Base-by-base conservation (phyloP, 345 rosid genomes). In the Theobroma cacao region DNA sequence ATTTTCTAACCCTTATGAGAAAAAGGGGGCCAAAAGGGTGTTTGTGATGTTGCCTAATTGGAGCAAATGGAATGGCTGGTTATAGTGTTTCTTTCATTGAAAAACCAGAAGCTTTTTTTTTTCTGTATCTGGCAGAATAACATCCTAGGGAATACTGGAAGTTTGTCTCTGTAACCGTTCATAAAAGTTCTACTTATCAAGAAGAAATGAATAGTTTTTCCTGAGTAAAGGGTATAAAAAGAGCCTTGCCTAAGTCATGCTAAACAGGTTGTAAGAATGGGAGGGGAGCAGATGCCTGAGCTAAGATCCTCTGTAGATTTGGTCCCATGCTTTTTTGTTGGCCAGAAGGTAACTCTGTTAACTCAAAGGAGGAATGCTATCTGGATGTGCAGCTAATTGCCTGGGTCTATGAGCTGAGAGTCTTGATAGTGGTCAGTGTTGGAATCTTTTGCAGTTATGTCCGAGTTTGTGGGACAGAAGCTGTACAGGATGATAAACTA, bases 1-100 rank as follows among this genome's bases (percentile, higher is more conserved):
- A 58, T 68, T 30, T 62, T 68, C 73, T 68, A 68, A 68, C 24
- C 73, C 72, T 22, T 24, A 36, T 26, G 74, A 28, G 58, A 33
- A 20, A 30, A 11, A 17, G 9, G 24, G 18, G 5, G 10, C 28
- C 45, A 20, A 50, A 52, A 31, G 52, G 14, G 2, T 31, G 15
- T 33, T 63, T 33, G 24, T 33, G 75, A 52, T 72, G 31, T 53
- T 52, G 52, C 22, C 75, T 50, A 33, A 34, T 72, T 72, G 33
- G 60, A 71, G 60, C 41, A 33, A 50, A 26, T 26, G 50, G 36
- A 31, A 20, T 36, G 59, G 41, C 15, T 28, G 22, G 24, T n/a
- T 50, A 15, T 52, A 30, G 38, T 69, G 56, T 69, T 45, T 33
- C 61, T 50, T 72, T 31, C 26, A 56, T 58, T 41, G 34, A 74